Evolutionary conservation across 768 basidiomycete genomes (phyloP), one percentile per base, ranked within the genome.

Genomic region (Collybiopsis confluens): DNA sequence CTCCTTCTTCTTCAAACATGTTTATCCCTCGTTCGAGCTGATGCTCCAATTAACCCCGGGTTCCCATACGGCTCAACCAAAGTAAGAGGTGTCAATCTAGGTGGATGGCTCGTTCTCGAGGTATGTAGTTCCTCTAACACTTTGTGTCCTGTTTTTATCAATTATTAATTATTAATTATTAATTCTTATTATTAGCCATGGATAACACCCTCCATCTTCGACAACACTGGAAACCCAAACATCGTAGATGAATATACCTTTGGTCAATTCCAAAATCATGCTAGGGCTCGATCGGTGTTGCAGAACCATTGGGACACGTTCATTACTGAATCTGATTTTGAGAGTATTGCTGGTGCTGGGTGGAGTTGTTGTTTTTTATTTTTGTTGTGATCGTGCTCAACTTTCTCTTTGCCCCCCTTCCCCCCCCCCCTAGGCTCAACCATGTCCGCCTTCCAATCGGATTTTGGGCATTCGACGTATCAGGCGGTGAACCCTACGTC

Each of bases 391-490:
- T n/a, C n/a, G n/a, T n/a, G n/a, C n/a, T n/a, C n/a, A n/a, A n/a
- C n/a, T n/a, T n/a, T n/a, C 20, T 68, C 68, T 23, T n/a, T 33
- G 30, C 30, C 13, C 13, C 30, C 30, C 30, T 33, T 33, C 30
- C 13, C 30, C 30, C n/a, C n/a, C n/a, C n/a, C n/a, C n/a, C n/a
- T n/a, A n/a, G 88, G 11, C 72, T 92, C 49, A 92, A 91, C 63
- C 89, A 91, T 66, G 86, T 92, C 54, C 82, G 90, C 45, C 62
- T 92, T 37, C 90, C 91, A 30, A 51, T 56, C 13, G 93, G 92
- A 13, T 96, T 90, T 67, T 95, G 90, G 90, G 91, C 88, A 1
- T 92, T 86, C 61, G 90, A 94, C 54, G 82, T 92, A 33, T 77
- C 79, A 20, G 73, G 75, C 11, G 89, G 89, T 4, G 87, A 92